Base-by-base conservation (phyloP, 768 basidiomycete species). In the Lentinula lateritia region DNA sequence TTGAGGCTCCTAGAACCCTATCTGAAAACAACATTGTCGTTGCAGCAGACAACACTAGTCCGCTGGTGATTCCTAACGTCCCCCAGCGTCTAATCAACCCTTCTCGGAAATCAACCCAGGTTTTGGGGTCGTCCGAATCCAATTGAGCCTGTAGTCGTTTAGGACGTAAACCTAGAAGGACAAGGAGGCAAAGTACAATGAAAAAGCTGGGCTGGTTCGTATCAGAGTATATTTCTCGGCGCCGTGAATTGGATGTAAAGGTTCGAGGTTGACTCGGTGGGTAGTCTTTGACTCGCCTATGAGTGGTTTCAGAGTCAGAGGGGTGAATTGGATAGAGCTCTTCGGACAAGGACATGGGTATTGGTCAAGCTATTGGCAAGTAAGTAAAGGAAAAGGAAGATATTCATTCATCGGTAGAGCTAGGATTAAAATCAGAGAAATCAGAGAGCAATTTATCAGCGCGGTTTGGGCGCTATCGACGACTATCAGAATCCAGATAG, bases 11-110 rank as follows among this genome's bases (percentile, higher is more conserved):
- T 6, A 20, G 23, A 48, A 64, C 54, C 18, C 55, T n/a, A 55
- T 64, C 60, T 10, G 56, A 61, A 50, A 64, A 61, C 18, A 64
- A 18, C 35, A 61, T 50, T 12, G 63, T 42, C 42, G 63, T 61
- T 13, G 63, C 60, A 38, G 63, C 63, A 36, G 55, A 57, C 35
- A 64, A 46, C 34, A 64, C 57, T 36, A 64, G 36, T 34, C 63
- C 63, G 20, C 61, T 64, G 16, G 63, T 64, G 35, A 64, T 64
- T 34, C 60, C 61, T 23, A 64, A 50, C 53, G 63, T 62, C 28
- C 61, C 61, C 63, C 63, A 64, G 9, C 63, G 63, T 52, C 58
- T 57, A 42, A 64, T 61, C 43, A 64, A 52, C 10, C 56, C 57
- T 6, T 52, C 61, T 43, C 63, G 59, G 53, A 64, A 64, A 9